Evolutionary conservation across 768 basidiomycete species (phyloP).

Genomic region (Boletus reticulatus): DNA sequence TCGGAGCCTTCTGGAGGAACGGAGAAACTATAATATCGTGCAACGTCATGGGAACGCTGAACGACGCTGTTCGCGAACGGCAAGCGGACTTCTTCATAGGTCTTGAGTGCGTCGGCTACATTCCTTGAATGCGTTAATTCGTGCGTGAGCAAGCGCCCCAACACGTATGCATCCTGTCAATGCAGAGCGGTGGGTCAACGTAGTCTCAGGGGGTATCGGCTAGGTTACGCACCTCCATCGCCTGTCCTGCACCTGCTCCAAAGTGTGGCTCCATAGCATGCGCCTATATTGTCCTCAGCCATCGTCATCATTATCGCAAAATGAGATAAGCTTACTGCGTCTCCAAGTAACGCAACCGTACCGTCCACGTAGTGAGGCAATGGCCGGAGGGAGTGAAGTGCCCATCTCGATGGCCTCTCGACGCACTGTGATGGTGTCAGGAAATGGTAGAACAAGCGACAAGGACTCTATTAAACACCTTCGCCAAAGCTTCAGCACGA

Average conservation of each 20-base stretch:
- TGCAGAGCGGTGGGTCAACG: not conserved
- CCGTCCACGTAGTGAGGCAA: too few relatives aligned
- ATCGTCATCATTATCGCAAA: not conserved
- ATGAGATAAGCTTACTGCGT: constrained; percentile 36
- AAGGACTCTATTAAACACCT: constrained; percentile 1
- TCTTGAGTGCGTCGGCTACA: constrained; percentile 25
- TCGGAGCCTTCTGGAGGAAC: not conserved
- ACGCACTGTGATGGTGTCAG: constrained; percentile 29
- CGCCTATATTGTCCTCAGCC: constrained; percentile 29
- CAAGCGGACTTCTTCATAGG: constrained; percentile 33
- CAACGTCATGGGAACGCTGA: constrained; percentile 17
- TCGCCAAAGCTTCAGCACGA: constrained; percentile 6
- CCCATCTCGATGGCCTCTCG: constrained; percentile 41
- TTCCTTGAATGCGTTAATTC: constrained; percentile 18
- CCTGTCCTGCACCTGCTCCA: constrained; percentile 49
- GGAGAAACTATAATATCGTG: constrained; percentile 24
- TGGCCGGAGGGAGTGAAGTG: constrained; percentile 40
- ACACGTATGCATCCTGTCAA: constrained; percentile 29
- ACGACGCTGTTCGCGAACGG: constrained; percentile 28
- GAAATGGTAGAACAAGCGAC: not conserved
- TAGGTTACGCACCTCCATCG: constrained; percentile 41
- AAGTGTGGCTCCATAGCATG: constrained; percentile 48
- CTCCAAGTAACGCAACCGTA: constrained; percentile 44
- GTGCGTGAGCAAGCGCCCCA: constrained; percentile 29
- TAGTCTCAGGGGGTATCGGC: not conserved